Conservation (phyloP, 495 filamentous ascomycete species). For the Talaromyces borbonicus region DNA sequence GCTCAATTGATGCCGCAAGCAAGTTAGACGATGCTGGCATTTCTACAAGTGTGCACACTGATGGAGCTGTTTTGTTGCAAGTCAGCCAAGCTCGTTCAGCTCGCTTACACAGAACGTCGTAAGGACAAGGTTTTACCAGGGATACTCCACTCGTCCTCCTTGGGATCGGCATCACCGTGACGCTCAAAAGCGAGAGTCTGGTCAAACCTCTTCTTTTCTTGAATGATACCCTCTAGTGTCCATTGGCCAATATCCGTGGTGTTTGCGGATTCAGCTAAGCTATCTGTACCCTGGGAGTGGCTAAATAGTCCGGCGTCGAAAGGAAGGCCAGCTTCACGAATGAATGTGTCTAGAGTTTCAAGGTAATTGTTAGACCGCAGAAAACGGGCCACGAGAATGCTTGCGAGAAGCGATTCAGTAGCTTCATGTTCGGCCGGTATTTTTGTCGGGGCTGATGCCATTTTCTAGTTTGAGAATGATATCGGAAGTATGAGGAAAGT, state of each 20-base stretch:
- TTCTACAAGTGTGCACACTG: conserved; percentile 27
- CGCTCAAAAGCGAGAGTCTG: conserved; percentile 46
- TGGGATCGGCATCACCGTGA: conserved; percentile 27
- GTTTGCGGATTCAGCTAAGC: conserved; percentile 10
- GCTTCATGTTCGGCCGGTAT: background rate
- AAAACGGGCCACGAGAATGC: conserved; percentile 51
- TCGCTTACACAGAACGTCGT: background rate
- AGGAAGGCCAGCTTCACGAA: conserved; percentile 50
- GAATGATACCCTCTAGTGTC: conserved; percentile 54
- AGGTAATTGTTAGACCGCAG: conserved; percentile 49
- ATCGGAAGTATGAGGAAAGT: too few species aligned
- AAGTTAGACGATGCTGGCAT: conserved; percentile 43
- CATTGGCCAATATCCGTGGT: conserved; percentile 30
- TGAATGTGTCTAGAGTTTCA: conserved; percentile 50
- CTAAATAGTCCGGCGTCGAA: conserved; percentile 25
- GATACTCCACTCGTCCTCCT: conserved; percentile 33
- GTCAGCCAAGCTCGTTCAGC: background rate
- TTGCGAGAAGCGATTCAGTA: conserved; percentile 13
- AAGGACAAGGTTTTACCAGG: conserved; percentile 47
- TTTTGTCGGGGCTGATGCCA: too few species aligned
- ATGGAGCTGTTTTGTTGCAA: conserved; percentile 33
- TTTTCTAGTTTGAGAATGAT: too few species aligned
- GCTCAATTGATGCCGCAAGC: conserved; percentile 40
- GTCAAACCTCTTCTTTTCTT: conserved; percentile 58
- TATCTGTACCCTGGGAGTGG: conserved; percentile 28